Conservation (phyloP, 305 asterid genomes). For the Plantago coronopus region DNA sequence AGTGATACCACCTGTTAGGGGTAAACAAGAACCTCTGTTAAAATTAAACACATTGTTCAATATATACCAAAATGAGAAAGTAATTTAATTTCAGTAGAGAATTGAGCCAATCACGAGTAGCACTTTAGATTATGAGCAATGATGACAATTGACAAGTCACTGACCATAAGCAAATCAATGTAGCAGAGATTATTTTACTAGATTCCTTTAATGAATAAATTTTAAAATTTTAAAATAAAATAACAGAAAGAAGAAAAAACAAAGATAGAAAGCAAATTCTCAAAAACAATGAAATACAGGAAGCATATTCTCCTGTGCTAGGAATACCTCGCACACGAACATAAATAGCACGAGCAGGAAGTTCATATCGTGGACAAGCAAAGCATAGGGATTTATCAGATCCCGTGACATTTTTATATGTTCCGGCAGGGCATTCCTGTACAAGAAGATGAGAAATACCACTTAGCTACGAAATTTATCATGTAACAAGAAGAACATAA, state of each 20-base stretch:
- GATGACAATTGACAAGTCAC: background rate
- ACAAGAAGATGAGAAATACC: conserved; percentile 21
- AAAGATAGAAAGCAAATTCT: background rate
- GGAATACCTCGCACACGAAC: conserved; percentile 72
- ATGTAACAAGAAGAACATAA: background rate
- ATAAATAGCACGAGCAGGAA: conserved; percentile 84
- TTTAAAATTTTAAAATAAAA: background rate
- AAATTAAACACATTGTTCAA: conserved; percentile 15
- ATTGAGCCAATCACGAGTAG: conserved; percentile 4
- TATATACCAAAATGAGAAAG: conserved; percentile 6
- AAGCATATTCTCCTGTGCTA: conserved; percentile 12
- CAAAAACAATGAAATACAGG: conserved; percentile 3
- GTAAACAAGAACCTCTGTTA: conserved; percentile 25
- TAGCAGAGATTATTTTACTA: conserved; percentile 5
- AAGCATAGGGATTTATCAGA: conserved; percentile 76
- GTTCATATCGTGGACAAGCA: conserved; percentile 69
- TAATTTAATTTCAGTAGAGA: conserved; percentile 2
- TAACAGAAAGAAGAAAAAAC: conserved; percentile 9
- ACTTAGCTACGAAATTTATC: conserved; percentile 2
- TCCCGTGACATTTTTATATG: conserved; percentile 87
- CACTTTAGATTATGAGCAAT: background rate
- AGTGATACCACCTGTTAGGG: conserved; percentile 76
- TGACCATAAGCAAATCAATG: conserved; percentile 15
- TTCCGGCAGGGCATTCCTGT: conserved; percentile 96
- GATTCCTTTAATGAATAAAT: background rate